These are phyloP conservation scores for Pythium chondricola DNA, from an alignment of 352 stramenopile species.

Conservation along the genomic window DNA sequence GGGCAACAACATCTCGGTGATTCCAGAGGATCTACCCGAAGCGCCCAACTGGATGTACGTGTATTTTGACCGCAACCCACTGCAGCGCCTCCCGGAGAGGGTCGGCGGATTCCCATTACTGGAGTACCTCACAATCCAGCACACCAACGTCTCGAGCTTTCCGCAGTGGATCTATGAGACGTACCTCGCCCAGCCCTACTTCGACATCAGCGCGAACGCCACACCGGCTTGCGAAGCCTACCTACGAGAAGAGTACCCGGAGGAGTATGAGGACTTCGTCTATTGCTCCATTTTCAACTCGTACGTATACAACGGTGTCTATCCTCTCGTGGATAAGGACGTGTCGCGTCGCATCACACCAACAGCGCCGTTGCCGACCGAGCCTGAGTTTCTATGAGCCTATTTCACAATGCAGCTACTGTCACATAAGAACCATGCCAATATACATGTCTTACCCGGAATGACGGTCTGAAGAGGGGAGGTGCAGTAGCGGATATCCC, in stretches of 20 bases:
- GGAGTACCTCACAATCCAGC: conserved; percentile 1
- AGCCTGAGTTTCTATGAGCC: conserved; percentile 3
- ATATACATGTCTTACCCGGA: too few species aligned
- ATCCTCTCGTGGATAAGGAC: conserved; percentile 8
- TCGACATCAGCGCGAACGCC: neutral
- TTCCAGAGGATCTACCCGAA: conserved; percentile 19
- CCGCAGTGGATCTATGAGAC: conserved; percentile 7
- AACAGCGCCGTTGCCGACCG: neutral
- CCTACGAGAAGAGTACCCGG: neutral
- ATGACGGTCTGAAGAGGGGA: too few species aligned
- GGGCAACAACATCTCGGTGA: conserved; percentile 29
- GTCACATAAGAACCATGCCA: too few species aligned
- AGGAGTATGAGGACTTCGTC: neutral
- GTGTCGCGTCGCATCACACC: conserved; percentile 4
- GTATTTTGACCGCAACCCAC: conserved; percentile 31
- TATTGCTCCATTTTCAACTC: neutral
- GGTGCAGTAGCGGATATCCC: too few species aligned
- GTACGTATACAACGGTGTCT: conserved; percentile 7
- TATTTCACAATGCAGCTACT: too few species aligned
- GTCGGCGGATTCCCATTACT: conserved; percentile 3
- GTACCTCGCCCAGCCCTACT: neutral
- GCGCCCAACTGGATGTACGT: conserved; percentile 23
- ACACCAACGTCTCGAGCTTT: conserved; percentile 4
- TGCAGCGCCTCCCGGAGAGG: conserved; percentile 1
- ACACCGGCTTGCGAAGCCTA: neutral